Conservation (phyloP, 179 eudicot species). For the Vitellaria paradoxa region DNA sequence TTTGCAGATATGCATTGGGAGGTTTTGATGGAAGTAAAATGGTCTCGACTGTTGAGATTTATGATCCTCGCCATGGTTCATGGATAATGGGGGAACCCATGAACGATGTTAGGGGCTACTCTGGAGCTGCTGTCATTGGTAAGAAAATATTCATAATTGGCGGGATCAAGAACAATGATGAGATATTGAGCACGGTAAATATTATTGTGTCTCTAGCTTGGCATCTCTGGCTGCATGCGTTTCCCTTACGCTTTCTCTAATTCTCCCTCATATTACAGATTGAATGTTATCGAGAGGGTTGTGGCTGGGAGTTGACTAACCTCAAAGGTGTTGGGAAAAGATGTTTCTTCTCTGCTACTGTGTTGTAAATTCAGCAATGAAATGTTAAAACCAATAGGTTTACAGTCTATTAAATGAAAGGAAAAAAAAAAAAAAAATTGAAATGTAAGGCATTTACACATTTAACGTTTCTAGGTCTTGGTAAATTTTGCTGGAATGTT, state of each 20-base stretch:
- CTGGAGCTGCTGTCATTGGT: constrained; percentile 44
- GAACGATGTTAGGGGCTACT: constrained; percentile 53
- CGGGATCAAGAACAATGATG: constrained; percentile 37
- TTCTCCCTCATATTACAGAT: constrained; percentile 34
- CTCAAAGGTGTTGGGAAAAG: constrained; percentile 48
- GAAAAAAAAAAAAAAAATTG: too few relatives aligned
- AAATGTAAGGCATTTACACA: too few relatives aligned
- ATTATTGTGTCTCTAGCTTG: not conserved
- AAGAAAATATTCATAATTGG: constrained; percentile 54
- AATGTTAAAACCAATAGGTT: not conserved
- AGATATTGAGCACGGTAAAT: constrained; percentile 46
- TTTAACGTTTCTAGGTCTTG: not conserved
- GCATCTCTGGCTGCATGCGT: not conserved
- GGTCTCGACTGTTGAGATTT: constrained; percentile 59
- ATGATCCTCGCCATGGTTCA: constrained; percentile 58
- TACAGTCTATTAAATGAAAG: too few relatives aligned
- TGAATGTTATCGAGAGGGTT: constrained; percentile 57
- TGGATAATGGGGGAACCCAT: constrained; percentile 66
- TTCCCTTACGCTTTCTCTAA: not conserved
- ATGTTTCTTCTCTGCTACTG: constrained; percentile 55
- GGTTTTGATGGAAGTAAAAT: constrained; percentile 60
- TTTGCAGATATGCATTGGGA: constrained; percentile 78
- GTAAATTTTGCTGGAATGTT: not conserved
- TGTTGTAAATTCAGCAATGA: constrained; percentile 22
- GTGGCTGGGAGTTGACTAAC: constrained; percentile 57